Evolutionary conservation across 2,329 filamentous ascomycete genomes (phyloP).

Genomic region (Apiospora kogelbergensis): DNA sequence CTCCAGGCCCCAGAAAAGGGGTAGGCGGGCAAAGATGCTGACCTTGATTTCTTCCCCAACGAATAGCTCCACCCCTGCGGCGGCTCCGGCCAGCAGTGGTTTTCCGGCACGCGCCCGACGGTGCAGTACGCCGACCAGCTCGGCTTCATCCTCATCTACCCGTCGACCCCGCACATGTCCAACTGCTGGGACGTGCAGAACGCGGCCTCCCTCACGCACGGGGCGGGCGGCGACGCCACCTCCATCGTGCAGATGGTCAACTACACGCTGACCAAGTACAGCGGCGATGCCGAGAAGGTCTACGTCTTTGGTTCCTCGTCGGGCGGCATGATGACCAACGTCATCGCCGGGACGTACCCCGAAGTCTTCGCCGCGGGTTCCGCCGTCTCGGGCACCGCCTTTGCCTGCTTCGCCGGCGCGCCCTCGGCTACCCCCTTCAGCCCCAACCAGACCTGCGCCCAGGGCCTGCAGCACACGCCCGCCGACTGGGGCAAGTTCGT

Average conservation of each 20-base stretch:
- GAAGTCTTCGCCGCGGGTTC: constrained; percentile 21
- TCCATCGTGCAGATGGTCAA: constrained; percentile 22
- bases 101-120: constrained; percentile 16
- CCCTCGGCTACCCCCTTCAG: constrained; percentile 18
- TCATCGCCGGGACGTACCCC: constrained; percentile 21
- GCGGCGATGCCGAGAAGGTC: constrained; percentile 11
- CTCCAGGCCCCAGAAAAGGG: not conserved
- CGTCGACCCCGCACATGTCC: constrained; percentile 14
- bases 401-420: constrained; percentile 20
- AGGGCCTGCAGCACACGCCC: constrained; percentile 18
- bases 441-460: constrained; percentile 21
- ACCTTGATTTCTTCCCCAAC: not conserved
- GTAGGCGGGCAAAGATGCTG: not conserved
- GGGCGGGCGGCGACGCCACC: constrained; percentile 19
- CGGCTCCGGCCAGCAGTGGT: constrained; percentile 18
- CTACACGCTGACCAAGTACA: constrained; percentile 18
- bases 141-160: constrained; percentile 19
- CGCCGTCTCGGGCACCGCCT: constrained; percentile 17
- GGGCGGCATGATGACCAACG: constrained; percentile 24
- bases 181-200: constrained; percentile 25
- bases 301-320: constrained; percentile 18
- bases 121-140: constrained; percentile 15
- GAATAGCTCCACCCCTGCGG: constrained; percentile 18
- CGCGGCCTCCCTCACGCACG: constrained; percentile 19
- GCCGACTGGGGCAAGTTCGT: constrained; percentile 32